Conservation (phyloP, 1,284 basidiomycete genomes). For the Apiotrichum montevideense region DNA sequence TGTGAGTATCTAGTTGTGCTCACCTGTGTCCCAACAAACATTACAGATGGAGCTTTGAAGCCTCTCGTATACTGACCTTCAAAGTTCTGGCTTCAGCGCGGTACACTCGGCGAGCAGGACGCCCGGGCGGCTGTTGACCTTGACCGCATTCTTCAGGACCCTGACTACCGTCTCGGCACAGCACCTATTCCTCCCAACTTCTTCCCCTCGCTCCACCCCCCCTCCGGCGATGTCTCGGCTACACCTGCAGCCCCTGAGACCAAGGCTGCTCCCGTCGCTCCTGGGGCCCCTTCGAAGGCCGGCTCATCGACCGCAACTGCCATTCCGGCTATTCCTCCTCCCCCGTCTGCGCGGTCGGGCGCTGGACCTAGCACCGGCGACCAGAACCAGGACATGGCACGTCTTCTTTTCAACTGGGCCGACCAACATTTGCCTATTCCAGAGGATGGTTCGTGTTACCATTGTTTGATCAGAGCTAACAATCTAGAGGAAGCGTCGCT, state of each 20-base stretch:
- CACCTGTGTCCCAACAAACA: too few species aligned
- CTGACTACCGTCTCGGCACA: constrained; percentile 23
- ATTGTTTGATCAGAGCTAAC: not conserved
- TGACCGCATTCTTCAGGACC: constrained; percentile 39
- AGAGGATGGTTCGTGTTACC: constrained; percentile 4
- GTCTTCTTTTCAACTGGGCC: constrained; percentile 36
- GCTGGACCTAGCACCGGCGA: constrained; percentile 5
- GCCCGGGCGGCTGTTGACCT: constrained; percentile 36
- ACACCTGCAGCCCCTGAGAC: constrained; percentile 20
- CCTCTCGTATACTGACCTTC: not conserved
- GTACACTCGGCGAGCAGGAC: constrained; percentile 24
- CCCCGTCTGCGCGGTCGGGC: not conserved
- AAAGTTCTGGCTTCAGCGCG: constrained; percentile 46
- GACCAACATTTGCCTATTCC: constrained; percentile 20
- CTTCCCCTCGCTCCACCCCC: constrained; percentile 10
- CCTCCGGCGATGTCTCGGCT: constrained; percentile 17
- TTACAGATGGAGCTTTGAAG: too few species aligned
- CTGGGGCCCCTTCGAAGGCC: constrained; percentile 20
- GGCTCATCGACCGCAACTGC: constrained; percentile 28
- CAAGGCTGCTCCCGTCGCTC: not conserved
- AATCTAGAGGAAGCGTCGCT: constrained; percentile 27
- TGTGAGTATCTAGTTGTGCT: constrained; percentile 21
- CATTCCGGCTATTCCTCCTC: constrained; percentile 8
- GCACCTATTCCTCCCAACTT: constrained; percentile 19
- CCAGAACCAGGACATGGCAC: constrained; percentile 30